Evolutionary conservation across 2,329 filamentous ascomycete genomes (phyloP).

Genomic region (Passalora sequoiae): DNA sequence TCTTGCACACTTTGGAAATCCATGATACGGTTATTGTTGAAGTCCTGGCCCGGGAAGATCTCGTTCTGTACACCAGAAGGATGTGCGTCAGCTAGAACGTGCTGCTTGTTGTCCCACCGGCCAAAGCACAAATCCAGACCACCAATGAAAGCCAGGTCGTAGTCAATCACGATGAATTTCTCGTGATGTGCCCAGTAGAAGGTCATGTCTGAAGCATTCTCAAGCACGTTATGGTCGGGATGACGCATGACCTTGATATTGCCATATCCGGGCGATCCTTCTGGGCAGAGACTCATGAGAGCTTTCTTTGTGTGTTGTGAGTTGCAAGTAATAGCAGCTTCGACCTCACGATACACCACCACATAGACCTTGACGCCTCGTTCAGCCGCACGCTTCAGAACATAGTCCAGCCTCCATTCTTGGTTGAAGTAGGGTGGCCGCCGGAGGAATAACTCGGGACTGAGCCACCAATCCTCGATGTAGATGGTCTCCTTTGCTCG

Average conservation of each 20-base stretch:
- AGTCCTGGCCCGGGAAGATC: slow-evolving; percentile 92
- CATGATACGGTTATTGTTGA: slow-evolving; percentile 95
- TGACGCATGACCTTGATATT: slow-evolving; percentile 89
- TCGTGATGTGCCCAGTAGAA: slow-evolving; percentile 98
- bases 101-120: slow-evolving; percentile 83
- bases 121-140: slow-evolving; percentile 94
- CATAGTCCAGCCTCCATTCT: slow-evolving; percentile 78
- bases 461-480: slow-evolving; percentile 96
- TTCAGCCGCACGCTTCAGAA: slow-evolving; percentile 84
- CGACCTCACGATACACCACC: slow-evolving; percentile 80
- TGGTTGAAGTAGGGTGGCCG: slow-evolving; percentile 77
- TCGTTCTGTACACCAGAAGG: slow-evolving; percentile 76
- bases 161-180: slow-evolving; percentile 94
- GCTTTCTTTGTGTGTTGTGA: slow-evolving; percentile 89
- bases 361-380: slow-evolving; percentile 92
- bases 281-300: slow-evolving; percentile 70
- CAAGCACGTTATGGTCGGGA: slow-evolving; percentile 90
- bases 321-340: slow-evolving; percentile 70
- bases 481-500: slow-evolving; percentile 89
- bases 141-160: slow-evolving; percentile 84
- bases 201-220: slow-evolving; percentile 92
- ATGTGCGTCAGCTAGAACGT: slow-evolving; percentile 80
- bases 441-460: slow-evolving; percentile 78
- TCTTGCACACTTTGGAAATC: slow-evolving; percentile 88
- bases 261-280: slow-evolving; percentile 73